These are phyloP conservation scores for Fusarium sp. DNA, from an alignment of 2,329 filamentous ascomycete species.

Conservation along the genomic window DNA sequence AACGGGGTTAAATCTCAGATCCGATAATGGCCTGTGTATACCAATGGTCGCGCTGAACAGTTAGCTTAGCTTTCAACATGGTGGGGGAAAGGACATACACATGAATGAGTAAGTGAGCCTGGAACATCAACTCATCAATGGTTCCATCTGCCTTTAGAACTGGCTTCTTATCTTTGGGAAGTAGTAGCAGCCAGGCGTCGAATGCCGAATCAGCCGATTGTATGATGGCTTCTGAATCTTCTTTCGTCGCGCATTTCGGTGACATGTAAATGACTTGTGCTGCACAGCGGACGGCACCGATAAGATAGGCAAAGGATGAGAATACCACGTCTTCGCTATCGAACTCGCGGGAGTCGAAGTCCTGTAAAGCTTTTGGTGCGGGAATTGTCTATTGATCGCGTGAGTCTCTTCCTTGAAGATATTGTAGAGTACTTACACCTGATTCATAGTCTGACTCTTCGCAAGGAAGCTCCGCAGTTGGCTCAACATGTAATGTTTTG, in stretches of 20 bases:
- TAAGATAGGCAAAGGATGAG: slow-evolving; percentile 34
- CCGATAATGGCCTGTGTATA: slow-evolving; percentile 25
- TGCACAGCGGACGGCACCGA: slow-evolving; percentile 12
- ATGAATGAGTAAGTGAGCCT: slow-evolving; percentile 28
- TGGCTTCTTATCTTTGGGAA: slow-evolving; percentile 11
- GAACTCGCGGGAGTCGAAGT: slow-evolving; percentile 32
- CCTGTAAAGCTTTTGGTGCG: slow-evolving; percentile 8
- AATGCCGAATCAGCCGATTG: slow-evolving; percentile 26
- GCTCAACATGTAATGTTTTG: slow-evolving; percentile 52
- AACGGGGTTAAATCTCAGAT: slow-evolving; percentile 26
- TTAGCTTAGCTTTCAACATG: not conserved
- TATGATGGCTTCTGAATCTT: slow-evolving; percentile 21
- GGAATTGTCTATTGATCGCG: not conserved
- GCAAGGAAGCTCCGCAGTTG: slow-evolving; percentile 70
- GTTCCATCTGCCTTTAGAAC: slow-evolving; percentile 1
- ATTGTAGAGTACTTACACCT: slow-evolving; percentile 43
- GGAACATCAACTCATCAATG: slow-evolving; percentile 35
- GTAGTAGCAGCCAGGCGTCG: slow-evolving; percentile 24
- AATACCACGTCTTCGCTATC: not conserved
- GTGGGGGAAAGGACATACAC: not conserved
- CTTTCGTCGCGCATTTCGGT: slow-evolving; percentile 5
- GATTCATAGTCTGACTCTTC: slow-evolving; percentile 67
- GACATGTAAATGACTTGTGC: slow-evolving; percentile 12
- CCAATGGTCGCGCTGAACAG: slow-evolving; percentile 21
- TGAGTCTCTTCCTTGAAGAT: not conserved